Evolutionary conservation across 371 early-diverging fungal genomes (phyloP).

Genomic region (Umbelopsis sp.): DNA sequence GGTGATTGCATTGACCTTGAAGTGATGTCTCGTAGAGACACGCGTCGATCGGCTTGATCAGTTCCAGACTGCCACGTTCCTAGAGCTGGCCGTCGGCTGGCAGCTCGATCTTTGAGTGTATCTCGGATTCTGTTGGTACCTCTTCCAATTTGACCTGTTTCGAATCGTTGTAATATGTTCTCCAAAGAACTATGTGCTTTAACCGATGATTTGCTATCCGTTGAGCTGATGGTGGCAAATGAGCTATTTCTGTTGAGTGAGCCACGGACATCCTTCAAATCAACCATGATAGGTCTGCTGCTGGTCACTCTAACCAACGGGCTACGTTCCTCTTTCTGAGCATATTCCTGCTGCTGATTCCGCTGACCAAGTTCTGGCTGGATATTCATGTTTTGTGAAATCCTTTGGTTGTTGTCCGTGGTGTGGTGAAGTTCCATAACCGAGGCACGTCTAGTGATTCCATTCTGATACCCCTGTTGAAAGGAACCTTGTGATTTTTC

Average conservation of each 20-base stretch:
- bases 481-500: no score
- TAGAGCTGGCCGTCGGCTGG: background rate
- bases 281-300: background rate
- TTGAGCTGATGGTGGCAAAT: background rate
- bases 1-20: background rate
- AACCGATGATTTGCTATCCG: background rate
- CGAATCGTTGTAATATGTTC: background rate
- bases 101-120: background rate
- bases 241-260: background rate
- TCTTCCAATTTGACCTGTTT: background rate
- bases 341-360: background rate
- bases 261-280: background rate
- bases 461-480: no score
- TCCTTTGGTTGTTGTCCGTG: background rate
- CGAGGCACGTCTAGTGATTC: no score
- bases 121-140: background rate
- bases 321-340: background rate
- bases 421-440: no score
- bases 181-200: constrained; percentile 7
- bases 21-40: background rate
- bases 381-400: background rate
- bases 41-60: background rate
- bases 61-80: background rate
- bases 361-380: background rate
- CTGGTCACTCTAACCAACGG: background rate